Conservation (phyloP, 106 monocot genomes). For the Dioscorea dumetorum region DNA sequence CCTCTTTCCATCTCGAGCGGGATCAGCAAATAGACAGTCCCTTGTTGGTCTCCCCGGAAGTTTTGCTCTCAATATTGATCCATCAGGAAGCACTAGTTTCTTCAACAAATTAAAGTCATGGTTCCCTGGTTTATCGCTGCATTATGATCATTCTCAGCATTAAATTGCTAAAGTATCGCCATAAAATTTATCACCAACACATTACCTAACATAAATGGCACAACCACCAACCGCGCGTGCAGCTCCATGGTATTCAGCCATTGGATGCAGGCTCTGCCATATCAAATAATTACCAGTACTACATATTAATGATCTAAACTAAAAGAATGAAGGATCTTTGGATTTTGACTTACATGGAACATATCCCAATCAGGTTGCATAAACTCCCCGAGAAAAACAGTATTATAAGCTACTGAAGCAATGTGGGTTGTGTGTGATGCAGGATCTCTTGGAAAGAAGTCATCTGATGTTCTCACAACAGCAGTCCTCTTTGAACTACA, state of each 20-base stretch:
- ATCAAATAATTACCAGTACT: too few relatives aligned
- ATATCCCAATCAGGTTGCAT: slow-evolving; percentile 94
- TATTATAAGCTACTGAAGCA: slow-evolving; percentile 77
- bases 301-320: too few relatives aligned
- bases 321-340: not conserved
- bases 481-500: slow-evolving; percentile 58
- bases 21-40: slow-evolving; percentile 73
- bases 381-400: slow-evolving; percentile 71
- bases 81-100: slow-evolving; percentile 72
- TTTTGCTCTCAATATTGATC: slow-evolving; percentile 68
- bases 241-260: slow-evolving; percentile 76
- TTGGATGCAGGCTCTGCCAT: slow-evolving; percentile 52
- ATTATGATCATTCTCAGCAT: not conserved
- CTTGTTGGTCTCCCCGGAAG: slow-evolving; percentile 65
- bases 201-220: slow-evolving; percentile 80
- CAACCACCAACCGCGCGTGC: slow-evolving; percentile 74
- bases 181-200: not conserved
- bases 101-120: slow-evolving; percentile 63
- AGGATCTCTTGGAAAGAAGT: slow-evolving; percentile 71
- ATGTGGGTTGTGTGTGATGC: slow-evolving; percentile 79
- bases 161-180: too few relatives aligned
- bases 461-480: slow-evolving; percentile 69
- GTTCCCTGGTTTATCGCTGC: slow-evolving; percentile 59
- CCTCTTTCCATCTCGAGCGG: slow-evolving; percentile 60
- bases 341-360: slow-evolving; percentile 55